Percentiles rank a stretch among this genome's conserved stretches.
These are phyloP conservation scores for Evernia prunastri DNA, from an alignment of 495 filamentous ascomycete genomes.

Conservation along the genomic window DNA sequence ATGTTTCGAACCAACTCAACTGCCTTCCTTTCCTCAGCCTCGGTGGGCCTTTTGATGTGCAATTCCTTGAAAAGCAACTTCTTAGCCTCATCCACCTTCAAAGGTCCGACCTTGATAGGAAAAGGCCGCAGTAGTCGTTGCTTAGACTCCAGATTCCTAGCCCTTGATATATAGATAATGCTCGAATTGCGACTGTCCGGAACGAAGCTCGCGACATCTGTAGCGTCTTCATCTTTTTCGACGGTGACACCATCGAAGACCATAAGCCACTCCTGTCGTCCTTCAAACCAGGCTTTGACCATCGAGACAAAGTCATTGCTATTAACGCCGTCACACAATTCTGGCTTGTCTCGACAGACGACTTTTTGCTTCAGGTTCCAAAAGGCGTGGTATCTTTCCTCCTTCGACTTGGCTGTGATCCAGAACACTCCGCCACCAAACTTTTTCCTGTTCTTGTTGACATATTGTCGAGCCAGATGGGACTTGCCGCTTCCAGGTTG, in stretches of 20 bases:
- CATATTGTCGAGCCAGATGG: slow-evolving; percentile 75
- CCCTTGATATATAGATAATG: slow-evolving; percentile 72
- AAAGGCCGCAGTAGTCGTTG: slow-evolving; percentile 68
- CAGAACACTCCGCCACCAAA: slow-evolving; percentile 77
- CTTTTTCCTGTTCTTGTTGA: slow-evolving; percentile 57
- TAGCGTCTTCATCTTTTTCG: slow-evolving; percentile 50
- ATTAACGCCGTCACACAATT: slow-evolving; percentile 22
- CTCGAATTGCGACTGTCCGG: slow-evolving; percentile 62
- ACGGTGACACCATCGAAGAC: slow-evolving; percentile 71
- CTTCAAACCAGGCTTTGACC: slow-evolving; percentile 65
- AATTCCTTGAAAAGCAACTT: slow-evolving; percentile 52
- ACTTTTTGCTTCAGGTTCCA: slow-evolving; percentile 63
- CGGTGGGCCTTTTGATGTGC: slow-evolving; percentile 44
- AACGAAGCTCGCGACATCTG: slow-evolving; percentile 57
- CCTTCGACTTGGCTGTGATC: slow-evolving; percentile 61
- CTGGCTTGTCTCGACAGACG: slow-evolving; percentile 41
- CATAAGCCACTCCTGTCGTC: slow-evolving; percentile 65
- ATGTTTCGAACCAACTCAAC: slow-evolving; percentile 62
- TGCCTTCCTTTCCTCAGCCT: slow-evolving; percentile 53
- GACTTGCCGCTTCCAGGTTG: slow-evolving; percentile 77
- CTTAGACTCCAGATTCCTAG: slow-evolving; percentile 59
- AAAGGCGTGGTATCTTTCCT: slow-evolving; percentile 60
- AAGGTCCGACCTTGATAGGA: slow-evolving; percentile 54
- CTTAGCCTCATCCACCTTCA: slow-evolving; percentile 55
- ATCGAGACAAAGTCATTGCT: slow-evolving; percentile 44